These are phyloP conservation scores for Chlamydomonas schloesseri DNA, from an alignment of 139 green algal species.

Conservation along the genomic window DNA sequence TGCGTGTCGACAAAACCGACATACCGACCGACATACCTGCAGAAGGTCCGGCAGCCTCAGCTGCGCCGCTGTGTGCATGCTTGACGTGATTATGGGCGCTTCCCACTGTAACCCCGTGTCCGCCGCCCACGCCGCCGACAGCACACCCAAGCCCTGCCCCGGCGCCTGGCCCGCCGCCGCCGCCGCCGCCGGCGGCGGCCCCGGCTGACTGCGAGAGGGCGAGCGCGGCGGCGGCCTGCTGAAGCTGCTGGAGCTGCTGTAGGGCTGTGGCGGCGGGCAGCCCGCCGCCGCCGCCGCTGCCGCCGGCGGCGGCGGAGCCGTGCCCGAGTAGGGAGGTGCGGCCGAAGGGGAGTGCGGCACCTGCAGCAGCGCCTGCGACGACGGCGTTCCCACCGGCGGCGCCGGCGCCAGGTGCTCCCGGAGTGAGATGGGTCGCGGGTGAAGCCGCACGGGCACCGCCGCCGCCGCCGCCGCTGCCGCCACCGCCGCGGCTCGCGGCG, in stretches of 20 bases:
- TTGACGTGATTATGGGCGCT: conserved; percentile 34
- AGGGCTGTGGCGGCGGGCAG: background rate
- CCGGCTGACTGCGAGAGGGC: background rate
- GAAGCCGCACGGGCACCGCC: background rate
- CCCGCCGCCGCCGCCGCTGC: background rate
- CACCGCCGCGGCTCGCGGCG: too few relatives aligned
- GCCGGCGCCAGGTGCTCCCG: background rate
- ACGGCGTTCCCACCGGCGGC: background rate
- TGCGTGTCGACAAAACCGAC: too few relatives aligned
- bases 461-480: too few relatives aligned
- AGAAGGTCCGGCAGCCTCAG: conserved; percentile 20
- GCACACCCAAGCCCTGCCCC: background rate
- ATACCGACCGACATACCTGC: too few relatives aligned
- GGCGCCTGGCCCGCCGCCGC: background rate
- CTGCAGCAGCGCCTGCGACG: too few relatives aligned
- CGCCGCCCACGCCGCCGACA: background rate
- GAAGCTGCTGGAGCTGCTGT: conserved; percentile 19
- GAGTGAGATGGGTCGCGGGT: background rate
- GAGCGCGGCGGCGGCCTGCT: background rate
- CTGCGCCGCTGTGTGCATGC: background rate
- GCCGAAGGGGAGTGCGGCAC: too few relatives aligned
- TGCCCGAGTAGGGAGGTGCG: too few relatives aligned
- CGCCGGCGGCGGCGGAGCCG: background rate
- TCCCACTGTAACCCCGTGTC: background rate
- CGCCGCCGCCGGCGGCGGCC: background rate